Evolutionary conservation across 352 stramenopile species (phyloP).

Genomic region (Globisporangium nodosum): DNA sequence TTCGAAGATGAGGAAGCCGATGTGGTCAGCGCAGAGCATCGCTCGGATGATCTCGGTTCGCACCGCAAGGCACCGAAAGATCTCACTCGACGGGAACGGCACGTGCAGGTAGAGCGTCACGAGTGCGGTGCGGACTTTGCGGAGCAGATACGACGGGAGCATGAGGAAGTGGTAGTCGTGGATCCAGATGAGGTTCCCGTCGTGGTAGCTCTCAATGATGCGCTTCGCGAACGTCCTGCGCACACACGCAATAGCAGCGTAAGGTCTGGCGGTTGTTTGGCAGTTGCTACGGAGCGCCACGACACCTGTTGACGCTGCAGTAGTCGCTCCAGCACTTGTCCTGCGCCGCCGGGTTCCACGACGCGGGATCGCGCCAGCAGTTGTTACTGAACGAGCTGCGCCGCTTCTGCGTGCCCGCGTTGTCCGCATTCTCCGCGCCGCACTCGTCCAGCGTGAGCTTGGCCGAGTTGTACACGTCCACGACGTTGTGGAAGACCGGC

Average conservation of each 20-base stretch:
- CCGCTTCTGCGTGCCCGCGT: not conserved
- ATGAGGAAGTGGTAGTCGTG: slow-evolving; percentile 98
- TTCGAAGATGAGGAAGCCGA: slow-evolving; percentile 93
- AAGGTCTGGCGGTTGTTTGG: not conserved
- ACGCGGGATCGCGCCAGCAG: slow-evolving; percentile 54
- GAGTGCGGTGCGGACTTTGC: slow-evolving; percentile 87
- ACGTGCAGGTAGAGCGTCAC: slow-evolving; percentile 98
- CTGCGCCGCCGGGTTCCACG: slow-evolving; percentile 75
- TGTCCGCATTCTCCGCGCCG: not conserved
- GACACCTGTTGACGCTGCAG: slow-evolving; percentile 60
- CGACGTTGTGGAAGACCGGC: slow-evolving; percentile 96
- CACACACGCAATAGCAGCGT: not conserved
- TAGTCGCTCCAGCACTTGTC: slow-evolving; percentile 78
- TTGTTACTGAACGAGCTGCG: slow-evolving; percentile 10
- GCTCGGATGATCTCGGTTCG: slow-evolving; percentile 88
- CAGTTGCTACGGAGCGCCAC: not conserved
- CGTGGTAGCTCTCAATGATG: slow-evolving; percentile 71
- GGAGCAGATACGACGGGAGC: slow-evolving; percentile 94
- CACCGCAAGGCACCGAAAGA: slow-evolving; percentile 94
- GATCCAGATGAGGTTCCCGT: slow-evolving; percentile 93
- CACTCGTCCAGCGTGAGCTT: slow-evolving; percentile 53
- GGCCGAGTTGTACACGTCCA: slow-evolving; percentile 92
- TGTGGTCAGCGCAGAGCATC: slow-evolving; percentile 89
- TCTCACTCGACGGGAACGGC: slow-evolving; percentile 97
- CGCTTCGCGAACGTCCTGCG: slow-evolving; percentile 36